Evolutionary conservation across 768 basidiomycete genomes (phyloP), one percentile per base, ranked within the genome.

Genomic region (Hemileccinum rubropunctum): DNA sequence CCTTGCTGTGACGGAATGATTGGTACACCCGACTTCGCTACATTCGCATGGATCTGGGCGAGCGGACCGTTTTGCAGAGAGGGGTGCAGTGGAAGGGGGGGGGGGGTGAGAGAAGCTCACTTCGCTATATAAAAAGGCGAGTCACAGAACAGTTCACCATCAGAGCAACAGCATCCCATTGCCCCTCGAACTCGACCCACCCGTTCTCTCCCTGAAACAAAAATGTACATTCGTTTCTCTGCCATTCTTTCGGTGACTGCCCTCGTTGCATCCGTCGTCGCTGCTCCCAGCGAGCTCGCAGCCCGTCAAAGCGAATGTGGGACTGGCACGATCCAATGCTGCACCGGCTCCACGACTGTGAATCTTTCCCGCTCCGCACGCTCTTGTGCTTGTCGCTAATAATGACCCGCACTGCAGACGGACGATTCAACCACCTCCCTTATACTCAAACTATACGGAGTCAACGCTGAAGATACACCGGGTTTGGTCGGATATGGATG

Each of bases 281-380:
- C 48, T 12, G 58, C 47, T 1, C 58, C 58, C n/a, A 34, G 7
- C 14, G 32, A 1, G 23, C 34, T 55, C 37, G 46, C 39, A 11
- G 57, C 36, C 3, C 52, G 48, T 9, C 11, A 21, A 4, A 20
- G 47, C 4, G 18, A 49, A 11, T 63, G 60, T 15, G 27, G 41
- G 38, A 60, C 54, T 0, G 61, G 60, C 3, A 7, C 44, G 2
- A 9, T 46, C 3, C 47, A 52, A 4, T 61, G 61, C 46, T 61
- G 58, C 39, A 15, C 6, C n/a, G 42, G 3, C 4, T 42, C 39
- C 21, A n/a, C 37, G 18, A 3, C 14, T 2, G 58, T 57, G 10
- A 30, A 50, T 4, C 17, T 27, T 13, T 6, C 8, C 4, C 23
- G 2, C 6, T 30, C 1, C 9, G 12, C 7, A 12, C 4, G 12